Evolutionary conservation across 2,329 filamentous ascomycete genomes (phyloP).

Genomic region (Epichloe aotearoae): DNA sequence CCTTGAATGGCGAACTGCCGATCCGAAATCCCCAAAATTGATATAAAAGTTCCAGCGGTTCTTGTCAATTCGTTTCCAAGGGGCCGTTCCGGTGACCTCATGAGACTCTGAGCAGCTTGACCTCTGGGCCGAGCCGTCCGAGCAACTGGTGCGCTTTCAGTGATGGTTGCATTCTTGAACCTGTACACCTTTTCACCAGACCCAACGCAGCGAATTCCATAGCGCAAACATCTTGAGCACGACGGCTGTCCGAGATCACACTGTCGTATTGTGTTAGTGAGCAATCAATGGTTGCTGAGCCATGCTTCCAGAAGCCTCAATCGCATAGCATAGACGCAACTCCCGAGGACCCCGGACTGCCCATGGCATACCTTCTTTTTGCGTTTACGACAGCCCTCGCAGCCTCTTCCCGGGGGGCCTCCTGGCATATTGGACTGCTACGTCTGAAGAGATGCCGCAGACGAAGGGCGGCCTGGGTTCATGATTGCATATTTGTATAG

Average conservation of each 20-base stretch:
- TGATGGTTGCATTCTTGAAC: constrained; percentile 5
- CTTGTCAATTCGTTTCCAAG: constrained; percentile 1
- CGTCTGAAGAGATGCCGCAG: not conserved
- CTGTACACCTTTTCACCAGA: constrained; percentile 3
- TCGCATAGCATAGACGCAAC: not conserved
- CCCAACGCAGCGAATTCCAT: constrained; percentile 3
- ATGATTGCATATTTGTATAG: constrained; percentile 1
- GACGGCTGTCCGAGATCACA: constrained; percentile 5
- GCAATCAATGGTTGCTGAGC: not conserved
- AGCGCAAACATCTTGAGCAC: constrained; percentile 3
- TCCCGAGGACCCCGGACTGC: not conserved
- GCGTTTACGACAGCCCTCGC: constrained; percentile 5
- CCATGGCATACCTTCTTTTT: constrained; percentile 6
- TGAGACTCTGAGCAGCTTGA: not conserved
- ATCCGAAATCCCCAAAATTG: constrained; percentile 24
- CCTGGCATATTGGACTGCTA: not conserved
- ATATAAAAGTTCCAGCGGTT: constrained; percentile 13
- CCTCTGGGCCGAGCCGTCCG: not conserved
- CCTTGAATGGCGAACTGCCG: constrained; percentile 32
- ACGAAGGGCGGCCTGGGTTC: not conserved
- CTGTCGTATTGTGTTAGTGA: not conserved
- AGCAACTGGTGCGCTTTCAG: not conserved
- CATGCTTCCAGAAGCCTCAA: not conserved
- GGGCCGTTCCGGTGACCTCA: not conserved
- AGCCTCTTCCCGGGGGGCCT: constrained; percentile 1